Evolutionary conservation across 306 rosid species (phyloP), one percentile per base, ranked within the genome.

Genomic region (Begonia masoniana): DNA sequence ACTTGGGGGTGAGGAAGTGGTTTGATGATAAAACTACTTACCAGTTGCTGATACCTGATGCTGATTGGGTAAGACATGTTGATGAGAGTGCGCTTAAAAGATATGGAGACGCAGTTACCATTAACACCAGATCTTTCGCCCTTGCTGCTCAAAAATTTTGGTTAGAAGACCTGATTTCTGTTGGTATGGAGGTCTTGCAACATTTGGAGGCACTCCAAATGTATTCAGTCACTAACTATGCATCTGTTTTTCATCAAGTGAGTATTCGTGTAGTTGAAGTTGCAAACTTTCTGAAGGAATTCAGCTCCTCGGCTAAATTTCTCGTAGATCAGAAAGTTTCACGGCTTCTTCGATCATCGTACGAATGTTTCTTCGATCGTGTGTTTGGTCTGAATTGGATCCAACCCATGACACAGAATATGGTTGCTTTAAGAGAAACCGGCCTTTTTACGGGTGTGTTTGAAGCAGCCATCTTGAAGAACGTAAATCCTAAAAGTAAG

Each of bases 1-100:
- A 74, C 51, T 49, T 85, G 26, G 95, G 84, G 14, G 71, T 74
- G 24, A 59, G 45, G 63, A 74, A 65, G 68, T 62, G 48, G 31
- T 43, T 15, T 26, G 48, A 24, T 50, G 11, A 60, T 48, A 51
- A 10, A 14, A 60, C 64, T 14, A n/a, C 56, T 43, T 79, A 64
- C 31, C 15, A 26, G 48, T 59, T 71, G 61, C 65, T 81, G 17
- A 50, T 66, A 49, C 64, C 78, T 54, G 70, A 74, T 65, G 84
- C 80, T 23, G 57, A 23, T 41, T 85, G 91, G 95, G 78, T 72
- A 15, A 65, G 6, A 4, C 58, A 73, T 51, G 26, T 43, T 6
- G 65, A 57, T 5, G 60, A 41, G 14, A 52, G 52, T 9, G 26
- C 51, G 49, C 58, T 76, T 12, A 54, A 42, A 46, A 64, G 11